Percentiles rank a stretch among this genome's conserved stretches.
Evolutionary conservation across 169 alveolate species (phyloP).

Genomic region (Eimeria necatrix): DNA sequence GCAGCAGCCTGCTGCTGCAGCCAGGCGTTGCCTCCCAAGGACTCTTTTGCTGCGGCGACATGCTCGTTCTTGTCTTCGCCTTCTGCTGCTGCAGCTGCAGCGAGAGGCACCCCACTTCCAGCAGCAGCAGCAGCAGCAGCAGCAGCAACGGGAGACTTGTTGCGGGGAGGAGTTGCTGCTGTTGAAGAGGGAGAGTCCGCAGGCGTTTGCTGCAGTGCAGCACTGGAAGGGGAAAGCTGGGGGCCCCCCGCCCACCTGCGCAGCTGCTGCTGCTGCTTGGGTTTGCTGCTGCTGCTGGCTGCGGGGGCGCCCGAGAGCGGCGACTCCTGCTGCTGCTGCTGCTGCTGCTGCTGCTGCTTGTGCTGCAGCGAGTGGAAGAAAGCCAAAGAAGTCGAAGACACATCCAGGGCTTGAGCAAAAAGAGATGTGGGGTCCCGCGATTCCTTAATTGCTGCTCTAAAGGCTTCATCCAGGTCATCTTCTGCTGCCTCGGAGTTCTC

Average conservation of each 20-base stretch:
- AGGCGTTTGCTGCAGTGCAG: neutral
- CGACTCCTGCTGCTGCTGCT: constrained; percentile 32
- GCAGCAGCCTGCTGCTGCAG: constrained; percentile 2
- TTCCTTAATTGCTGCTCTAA: neutral
- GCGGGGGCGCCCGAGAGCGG: neutral
- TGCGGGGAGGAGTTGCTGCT: constrained; percentile 27
- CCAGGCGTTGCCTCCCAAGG: neutral
- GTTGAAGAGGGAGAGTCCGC: constrained; percentile 17
- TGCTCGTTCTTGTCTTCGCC: neutral
- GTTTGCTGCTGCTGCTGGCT: constrained; percentile 15
- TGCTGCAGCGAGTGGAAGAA: neutral
- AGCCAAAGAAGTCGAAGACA: neutral
- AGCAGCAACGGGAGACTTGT: constrained; percentile 1
- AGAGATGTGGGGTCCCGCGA: constrained; percentile 2
- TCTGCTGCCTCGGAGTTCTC: neutral
- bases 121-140: too few species aligned
- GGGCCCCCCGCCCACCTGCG: neutral
- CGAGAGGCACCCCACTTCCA: neutral
- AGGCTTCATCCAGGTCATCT: constrained; percentile 15
- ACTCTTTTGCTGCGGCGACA: neutral
- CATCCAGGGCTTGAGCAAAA: constrained; percentile 10
- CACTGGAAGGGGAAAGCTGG: too few species aligned
- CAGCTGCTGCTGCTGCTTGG: neutral
- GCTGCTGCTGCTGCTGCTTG: constrained; percentile 36
- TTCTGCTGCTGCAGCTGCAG: neutral